Percentiles rank a stretch among this genome's conserved stretches.
These are phyloP conservation scores for Neurospora sp. DNA, from an alignment of 495 filamentous ascomycete genomes.

Conservation along the genomic window DNA sequence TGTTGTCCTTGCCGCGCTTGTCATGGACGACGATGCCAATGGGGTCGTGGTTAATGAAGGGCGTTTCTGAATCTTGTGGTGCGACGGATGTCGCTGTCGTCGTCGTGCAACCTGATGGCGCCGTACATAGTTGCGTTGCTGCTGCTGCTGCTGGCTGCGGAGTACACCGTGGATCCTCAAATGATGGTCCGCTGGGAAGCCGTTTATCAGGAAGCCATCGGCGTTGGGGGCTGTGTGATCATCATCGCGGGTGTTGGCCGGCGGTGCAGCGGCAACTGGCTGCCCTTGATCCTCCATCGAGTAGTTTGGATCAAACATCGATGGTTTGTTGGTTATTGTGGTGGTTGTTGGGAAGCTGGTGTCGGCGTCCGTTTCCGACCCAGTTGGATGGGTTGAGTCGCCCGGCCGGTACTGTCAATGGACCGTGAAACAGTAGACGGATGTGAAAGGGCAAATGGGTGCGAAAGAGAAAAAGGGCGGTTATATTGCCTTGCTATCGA, in stretches of 20 bases:
- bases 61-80: neutral
- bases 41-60: neutral
- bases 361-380: neutral
- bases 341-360: neutral
- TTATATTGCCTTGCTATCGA: neutral
- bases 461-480: neutral
- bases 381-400: neutral
- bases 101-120: neutral
- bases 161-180: neutral
- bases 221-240: neutral
- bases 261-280: neutral
- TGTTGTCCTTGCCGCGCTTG: neutral
- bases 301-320: neutral
- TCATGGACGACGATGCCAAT: neutral
- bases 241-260: neutral
- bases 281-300: neutral
- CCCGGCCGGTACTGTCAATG: neutral
- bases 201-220: neutral
- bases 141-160: neutral
- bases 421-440: neutral
- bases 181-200: neutral
- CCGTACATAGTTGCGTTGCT: neutral
- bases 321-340: neutral
- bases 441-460: neutral
- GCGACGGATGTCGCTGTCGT: neutral